These are phyloP conservation scores for Gillenia trifoliata DNA, from an alignment of 306 rosid genomes.

Conservation along the genomic window DNA sequence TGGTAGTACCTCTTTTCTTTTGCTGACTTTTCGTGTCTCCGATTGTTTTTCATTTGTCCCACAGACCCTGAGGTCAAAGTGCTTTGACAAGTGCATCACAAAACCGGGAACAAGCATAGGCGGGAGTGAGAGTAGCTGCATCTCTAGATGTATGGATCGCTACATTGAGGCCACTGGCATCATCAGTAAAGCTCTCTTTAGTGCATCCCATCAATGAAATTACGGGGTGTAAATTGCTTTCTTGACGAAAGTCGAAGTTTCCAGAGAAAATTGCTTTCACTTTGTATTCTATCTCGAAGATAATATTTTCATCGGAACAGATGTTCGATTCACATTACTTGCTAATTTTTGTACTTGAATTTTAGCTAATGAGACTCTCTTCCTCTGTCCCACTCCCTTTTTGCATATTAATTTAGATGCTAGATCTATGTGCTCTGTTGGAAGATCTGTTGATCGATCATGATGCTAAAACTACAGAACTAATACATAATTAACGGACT, in stretches of 20 bases:
- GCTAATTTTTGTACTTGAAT: not conserved
- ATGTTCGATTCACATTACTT: not conserved
- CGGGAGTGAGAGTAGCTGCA: constrained; percentile 83
- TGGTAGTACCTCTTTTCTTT: not conserved
- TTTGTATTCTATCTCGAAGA: not conserved
- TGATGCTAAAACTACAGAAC: too few relatives aligned
- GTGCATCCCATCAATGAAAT: constrained; percentile 41
- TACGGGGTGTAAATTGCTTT: not conserved
- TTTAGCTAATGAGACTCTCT: not conserved
- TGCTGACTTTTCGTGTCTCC: not conserved
- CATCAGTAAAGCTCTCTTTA: constrained; percentile 66
- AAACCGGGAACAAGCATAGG: constrained; percentile 92
- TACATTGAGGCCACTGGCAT: constrained; percentile 94
- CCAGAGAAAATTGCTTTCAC: not conserved
- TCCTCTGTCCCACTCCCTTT: not conserved
- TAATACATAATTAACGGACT: not conserved
- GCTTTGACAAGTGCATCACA: constrained; percentile 87
- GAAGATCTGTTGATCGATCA: not conserved
- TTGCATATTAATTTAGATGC: not conserved
- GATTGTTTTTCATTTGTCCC: constrained; percentile 6
- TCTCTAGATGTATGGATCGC: constrained; percentile 92
- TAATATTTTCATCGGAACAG: constrained; percentile 3
- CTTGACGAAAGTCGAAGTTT: constrained; percentile 1
- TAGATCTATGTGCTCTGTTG: not conserved
- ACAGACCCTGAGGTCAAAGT: constrained; percentile 81